Evolutionary conservation across 306 rosid genomes (phyloP).

Genomic region (Cicer arietinum): DNA sequence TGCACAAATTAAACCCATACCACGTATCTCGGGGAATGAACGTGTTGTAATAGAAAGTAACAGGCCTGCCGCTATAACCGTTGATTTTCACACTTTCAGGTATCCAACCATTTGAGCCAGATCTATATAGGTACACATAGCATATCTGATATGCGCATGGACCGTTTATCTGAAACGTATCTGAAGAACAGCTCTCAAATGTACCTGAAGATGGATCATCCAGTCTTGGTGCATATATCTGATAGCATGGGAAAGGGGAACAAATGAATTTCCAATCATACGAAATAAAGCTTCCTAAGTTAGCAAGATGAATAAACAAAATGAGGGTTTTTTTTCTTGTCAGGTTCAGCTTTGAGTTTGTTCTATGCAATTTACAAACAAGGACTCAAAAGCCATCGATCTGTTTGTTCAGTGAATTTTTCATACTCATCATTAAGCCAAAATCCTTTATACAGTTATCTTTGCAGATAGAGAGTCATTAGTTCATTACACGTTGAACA

Average conservation of each 20-base stretch:
- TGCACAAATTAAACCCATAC: conserved; percentile 81
- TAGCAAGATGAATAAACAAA: background rate
- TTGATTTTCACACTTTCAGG: conserved; percentile 74
- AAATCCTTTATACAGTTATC: background rate
- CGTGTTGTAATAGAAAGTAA: conserved; percentile 68
- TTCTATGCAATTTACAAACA: conserved; percentile 9
- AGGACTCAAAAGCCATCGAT: conserved; percentile 21
- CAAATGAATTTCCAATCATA: conserved; percentile 30
- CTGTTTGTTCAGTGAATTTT: conserved; percentile 12
- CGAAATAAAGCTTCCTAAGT: conserved; percentile 5
- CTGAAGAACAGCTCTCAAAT: conserved; percentile 57
- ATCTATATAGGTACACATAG: conserved; percentile 71
- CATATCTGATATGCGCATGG: conserved; percentile 65
- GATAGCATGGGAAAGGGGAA: conserved; percentile 26
- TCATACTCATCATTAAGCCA: conserved; percentile 19
- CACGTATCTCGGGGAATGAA: conserved; percentile 71
- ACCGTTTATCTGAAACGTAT: conserved; percentile 55
- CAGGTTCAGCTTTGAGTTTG: conserved; percentile 22
- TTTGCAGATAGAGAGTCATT: background rate
- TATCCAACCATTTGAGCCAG: conserved; percentile 80
- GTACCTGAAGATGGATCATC: conserved; percentile 56
- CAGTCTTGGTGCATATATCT: conserved; percentile 56
- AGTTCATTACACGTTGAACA: background rate
- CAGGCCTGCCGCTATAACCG: conserved; percentile 59
- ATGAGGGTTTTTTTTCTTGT: background rate